These are phyloP conservation scores for Balamuthia mandrillaris DNA, from an alignment of 208 protist species.

Conservation along the genomic window DNA sequence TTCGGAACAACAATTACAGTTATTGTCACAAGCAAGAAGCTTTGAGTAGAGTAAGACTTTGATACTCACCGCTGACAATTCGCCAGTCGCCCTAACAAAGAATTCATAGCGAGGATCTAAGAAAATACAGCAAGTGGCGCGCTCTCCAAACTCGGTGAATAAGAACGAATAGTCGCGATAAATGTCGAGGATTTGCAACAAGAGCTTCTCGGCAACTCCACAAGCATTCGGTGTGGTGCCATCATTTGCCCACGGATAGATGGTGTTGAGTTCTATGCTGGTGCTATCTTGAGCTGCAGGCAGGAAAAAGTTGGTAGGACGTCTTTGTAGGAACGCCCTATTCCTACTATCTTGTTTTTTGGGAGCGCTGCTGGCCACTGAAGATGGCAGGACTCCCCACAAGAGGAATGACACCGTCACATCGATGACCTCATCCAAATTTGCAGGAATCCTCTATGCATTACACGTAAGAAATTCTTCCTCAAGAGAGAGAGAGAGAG, in stretches of 20 bases:
- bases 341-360: neutral
- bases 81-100: neutral
- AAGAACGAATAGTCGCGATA: conserved; percentile 1
- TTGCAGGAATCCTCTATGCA: no score
- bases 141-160: neutral
- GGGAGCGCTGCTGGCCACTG: neutral
- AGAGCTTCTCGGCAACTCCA: neutral
- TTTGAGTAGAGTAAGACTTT: no score
- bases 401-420: neutral
- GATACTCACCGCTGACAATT: neutral
- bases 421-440: neutral
- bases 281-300: neutral
- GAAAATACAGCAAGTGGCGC: neutral
- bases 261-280: neutral
- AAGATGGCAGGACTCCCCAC: conserved; percentile 6
- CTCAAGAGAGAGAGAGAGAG: no score
- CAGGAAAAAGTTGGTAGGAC: neutral
- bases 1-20: no score
- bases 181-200: neutral
- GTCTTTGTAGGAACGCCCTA: neutral
- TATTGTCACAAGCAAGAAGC: no score
- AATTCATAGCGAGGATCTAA: neutral
- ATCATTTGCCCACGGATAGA: neutral
- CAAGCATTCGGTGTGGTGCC: neutral
- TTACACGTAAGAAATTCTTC: no score